Base-by-base conservation (phyloP, 352 stramenopile species). In the Phytophthora nicotianae region DNA sequence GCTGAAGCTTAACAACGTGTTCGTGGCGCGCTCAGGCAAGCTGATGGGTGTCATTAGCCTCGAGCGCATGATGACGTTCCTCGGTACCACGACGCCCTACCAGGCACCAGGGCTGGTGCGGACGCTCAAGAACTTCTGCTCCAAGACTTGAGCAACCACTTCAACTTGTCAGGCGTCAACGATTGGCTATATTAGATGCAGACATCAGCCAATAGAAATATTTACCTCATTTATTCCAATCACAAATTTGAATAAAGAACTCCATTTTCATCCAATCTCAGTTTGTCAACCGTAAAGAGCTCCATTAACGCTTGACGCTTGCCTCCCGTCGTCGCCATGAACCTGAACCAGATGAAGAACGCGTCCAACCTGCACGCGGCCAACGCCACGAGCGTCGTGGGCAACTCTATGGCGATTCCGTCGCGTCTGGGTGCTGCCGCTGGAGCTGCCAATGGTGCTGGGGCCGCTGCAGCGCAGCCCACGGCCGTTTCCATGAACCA, bases 1-100 rank as follows among this genome's bases (percentile, higher is more conserved):
- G 83, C 83, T 96, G 42, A 95, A 93, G 62, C 79, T 96, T 51
- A 94, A 93, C 66, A 90, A 95, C 63, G 83, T 86, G 24, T 96
- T 93, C 64, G 82, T 96, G 29, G 89, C 88, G 57, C 83, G 87
- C 11, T 91, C 81, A 5, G 88, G 88, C 0, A 74, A 71, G 17
- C 77, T 96, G 49, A 86, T 92, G 63, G 87, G 87, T 48, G 71
- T 89, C 16, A 92, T 96, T 59, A 89, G 80, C 19, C 83, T 88
- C 41, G 78, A 83, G 53, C 72, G 82, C 20, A 77, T 96, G 58
- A 93, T 93, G 85, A 81, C 70, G 32, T 93, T 93, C 53, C 58
- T 93, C n/a, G 79, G 73, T n/a, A 86, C 73, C 48, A 89, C 77
- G 11, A 74, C 64, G 11, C 84, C 82, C 57, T 91, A 89, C 45